Conservation (phyloP, 305 asterid species). For the Fraxinus platypoda region DNA sequence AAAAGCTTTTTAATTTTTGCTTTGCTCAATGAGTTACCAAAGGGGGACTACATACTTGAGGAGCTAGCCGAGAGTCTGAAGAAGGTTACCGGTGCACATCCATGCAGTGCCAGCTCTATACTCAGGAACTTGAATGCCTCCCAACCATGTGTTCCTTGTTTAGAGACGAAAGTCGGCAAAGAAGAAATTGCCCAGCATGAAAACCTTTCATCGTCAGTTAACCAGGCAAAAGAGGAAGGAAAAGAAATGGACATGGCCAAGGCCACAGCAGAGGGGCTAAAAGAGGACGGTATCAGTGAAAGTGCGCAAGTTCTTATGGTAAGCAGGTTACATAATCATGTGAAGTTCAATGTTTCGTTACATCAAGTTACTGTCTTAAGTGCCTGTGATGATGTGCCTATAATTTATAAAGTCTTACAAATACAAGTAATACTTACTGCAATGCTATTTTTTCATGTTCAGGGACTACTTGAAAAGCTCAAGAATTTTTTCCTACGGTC, state of each 20-base stretch:
- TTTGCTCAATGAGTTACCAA: constrained; percentile 72
- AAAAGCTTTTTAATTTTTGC: constrained; percentile 64
- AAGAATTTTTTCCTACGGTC: constrained; percentile 31
- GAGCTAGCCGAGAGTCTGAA: constrained; percentile 66
- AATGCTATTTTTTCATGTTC: constrained; percentile 16
- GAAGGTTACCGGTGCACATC: constrained; percentile 42
- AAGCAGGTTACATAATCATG: constrained; percentile 14
- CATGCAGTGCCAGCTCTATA: constrained; percentile 79
- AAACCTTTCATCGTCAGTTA: constrained; percentile 45
- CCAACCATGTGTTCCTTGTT: constrained; percentile 32
- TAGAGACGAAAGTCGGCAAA: constrained; percentile 22
- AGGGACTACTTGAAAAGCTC: constrained; percentile 67
- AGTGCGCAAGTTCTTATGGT: constrained; percentile 80
- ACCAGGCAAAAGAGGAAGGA: constrained; percentile 70
- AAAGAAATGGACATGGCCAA: constrained; percentile 59
- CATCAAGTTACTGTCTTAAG: neutral
- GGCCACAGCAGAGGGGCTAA: constrained; percentile 58
- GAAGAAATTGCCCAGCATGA: constrained; percentile 40
- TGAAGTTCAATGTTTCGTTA: neutral
- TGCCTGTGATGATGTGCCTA: neutral
- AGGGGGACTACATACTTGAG: constrained; percentile 72
- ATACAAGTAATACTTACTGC: neutral
- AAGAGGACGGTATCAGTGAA: constrained; percentile 76
- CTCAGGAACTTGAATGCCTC: constrained; percentile 71
- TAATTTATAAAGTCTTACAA: neutral